Evolutionary conservation across 768 basidiomycete genomes (phyloP), one percentile per base, ranked within the genome.

Genomic region (Termitomyces sp.): DNA sequence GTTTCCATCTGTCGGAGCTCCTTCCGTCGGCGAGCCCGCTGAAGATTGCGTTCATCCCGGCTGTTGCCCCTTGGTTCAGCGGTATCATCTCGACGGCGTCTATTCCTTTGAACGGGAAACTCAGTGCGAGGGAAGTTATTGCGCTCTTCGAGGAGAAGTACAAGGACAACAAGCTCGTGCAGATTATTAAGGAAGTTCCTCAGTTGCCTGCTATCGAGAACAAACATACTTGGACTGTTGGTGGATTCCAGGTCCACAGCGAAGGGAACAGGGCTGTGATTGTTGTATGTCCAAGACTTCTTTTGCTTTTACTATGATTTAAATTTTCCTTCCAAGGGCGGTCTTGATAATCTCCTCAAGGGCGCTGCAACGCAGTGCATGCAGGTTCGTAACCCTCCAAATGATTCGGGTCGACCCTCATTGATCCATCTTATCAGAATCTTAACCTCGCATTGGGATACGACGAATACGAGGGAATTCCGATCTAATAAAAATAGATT

Each of bases 361-460:
- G 97, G 97, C 7, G 97, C 97, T 50, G 97, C 97, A 18, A 98
- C 96, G n/a, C 97, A 99, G 71, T 98, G 96, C 71, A 69, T 99
- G 60, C 94, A 96, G 81, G 92, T 93, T 51, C 20, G 86, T 73
- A 27, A 18, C 31, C 26, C 22, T 13, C 6, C 6, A 37, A 24
- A 1, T 18, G 24, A 7, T 10, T 44, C 1, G 18, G 1, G 9
- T 5, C 18, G 20, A 27, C 34, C 5, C 24, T 31, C 41, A 12
- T 50, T 63, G 31, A 51, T 56, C 6, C 14, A 42, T 64, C 27
- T 43, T 16, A 36, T 9, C 64, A 94, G 88, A 97, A 97, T 69
- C 73, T 97, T 68, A 97, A 96, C 74, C 78, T 96, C 52, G 86
- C 91, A 3, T 79, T 97, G 34, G 94, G 94, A 8, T 90, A 87